Evolutionary conservation across 176 grass and related monocot genomes (phyloP).

Genomic region (Stipa capillata): DNA sequence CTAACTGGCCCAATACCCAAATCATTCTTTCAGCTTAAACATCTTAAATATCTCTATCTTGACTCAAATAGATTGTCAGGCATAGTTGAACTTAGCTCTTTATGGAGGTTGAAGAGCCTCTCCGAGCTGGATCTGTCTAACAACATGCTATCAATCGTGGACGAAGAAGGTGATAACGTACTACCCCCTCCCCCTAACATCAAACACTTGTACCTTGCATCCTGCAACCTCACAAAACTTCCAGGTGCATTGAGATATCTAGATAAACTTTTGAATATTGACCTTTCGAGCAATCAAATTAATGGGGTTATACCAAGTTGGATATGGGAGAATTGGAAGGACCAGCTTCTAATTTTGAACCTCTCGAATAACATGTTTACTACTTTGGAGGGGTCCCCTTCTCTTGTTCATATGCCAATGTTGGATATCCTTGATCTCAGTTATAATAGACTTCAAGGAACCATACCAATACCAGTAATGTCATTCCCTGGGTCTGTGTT

Average conservation of each 20-base stretch:
- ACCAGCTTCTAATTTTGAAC: background rate
- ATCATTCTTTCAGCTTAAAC: background rate
- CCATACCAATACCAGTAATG: background rate
- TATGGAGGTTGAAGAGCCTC: background rate
- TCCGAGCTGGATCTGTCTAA: fast-evolving
- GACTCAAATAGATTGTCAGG: background rate
- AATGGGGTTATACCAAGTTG: slow-evolving; percentile 16
- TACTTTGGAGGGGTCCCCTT: background rate
- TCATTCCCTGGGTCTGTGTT: fast-evolving
- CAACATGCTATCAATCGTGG: slow-evolving; percentile 17
- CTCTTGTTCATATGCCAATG: background rate
- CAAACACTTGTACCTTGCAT: background rate
- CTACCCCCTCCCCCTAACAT: background rate
- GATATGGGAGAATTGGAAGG: background rate
- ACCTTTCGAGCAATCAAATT: slow-evolving; percentile 15
- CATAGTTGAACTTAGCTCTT: background rate
- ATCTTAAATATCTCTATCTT: fast-evolving
- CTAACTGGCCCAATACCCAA: slow-evolving; percentile 5
- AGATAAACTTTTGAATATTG: fast-evolving
- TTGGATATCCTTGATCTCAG: background rate
- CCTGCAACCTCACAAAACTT: slow-evolving; percentile 30
- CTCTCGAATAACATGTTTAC: slow-evolving; percentile 4
- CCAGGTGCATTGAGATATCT: background rate
- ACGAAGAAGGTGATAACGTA: background rate
- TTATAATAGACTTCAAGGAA: background rate